Percentiles rank a stretch among this genome's conserved stretches.
Conservation (phyloP, 345 rosid genomes). For the Aquilaria malaccensis region DNA sequence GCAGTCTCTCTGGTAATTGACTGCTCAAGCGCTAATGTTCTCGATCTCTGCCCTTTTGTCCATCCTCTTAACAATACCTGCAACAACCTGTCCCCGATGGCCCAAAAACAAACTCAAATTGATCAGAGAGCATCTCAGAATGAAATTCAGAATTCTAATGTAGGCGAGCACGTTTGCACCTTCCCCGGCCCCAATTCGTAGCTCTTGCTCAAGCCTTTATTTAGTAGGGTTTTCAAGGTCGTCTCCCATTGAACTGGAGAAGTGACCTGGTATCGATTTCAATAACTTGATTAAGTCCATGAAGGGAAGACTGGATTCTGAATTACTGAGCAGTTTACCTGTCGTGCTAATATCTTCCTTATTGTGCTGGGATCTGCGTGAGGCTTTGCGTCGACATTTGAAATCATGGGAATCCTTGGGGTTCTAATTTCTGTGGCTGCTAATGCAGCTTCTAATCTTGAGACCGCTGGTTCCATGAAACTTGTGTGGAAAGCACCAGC, state of each 20-base stretch:
- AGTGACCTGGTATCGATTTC: conserved; percentile 53
- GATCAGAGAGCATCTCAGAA: background rate
- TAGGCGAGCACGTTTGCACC: conserved; percentile 28
- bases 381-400: conserved; percentile 91
- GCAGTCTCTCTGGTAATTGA: background rate
- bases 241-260: conserved; percentile 99
- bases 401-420: conserved; percentile 94
- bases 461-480: conserved; percentile 97
- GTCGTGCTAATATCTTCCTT: conserved; percentile 82
- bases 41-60: conserved; percentile 66
- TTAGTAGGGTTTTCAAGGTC: conserved; percentile 68
- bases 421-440: conserved; percentile 59
- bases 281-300: background rate
- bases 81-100: conserved; percentile 60
- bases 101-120: conserved; percentile 2
- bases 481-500: conserved; percentile 96
- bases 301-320: background rate
- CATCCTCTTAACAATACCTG: conserved; percentile 94
- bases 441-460: conserved; percentile 88
- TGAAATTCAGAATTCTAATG: background rate
- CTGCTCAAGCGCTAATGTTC: conserved; percentile 58
- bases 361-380: conserved; percentile 86
- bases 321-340: conserved; percentile 34
- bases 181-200: conserved; percentile 98
- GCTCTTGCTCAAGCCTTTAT: conserved; percentile 67